Evolutionary conservation across 805 yeast species (phyloP).

Genomic region (Myxozyma monticola): DNA sequence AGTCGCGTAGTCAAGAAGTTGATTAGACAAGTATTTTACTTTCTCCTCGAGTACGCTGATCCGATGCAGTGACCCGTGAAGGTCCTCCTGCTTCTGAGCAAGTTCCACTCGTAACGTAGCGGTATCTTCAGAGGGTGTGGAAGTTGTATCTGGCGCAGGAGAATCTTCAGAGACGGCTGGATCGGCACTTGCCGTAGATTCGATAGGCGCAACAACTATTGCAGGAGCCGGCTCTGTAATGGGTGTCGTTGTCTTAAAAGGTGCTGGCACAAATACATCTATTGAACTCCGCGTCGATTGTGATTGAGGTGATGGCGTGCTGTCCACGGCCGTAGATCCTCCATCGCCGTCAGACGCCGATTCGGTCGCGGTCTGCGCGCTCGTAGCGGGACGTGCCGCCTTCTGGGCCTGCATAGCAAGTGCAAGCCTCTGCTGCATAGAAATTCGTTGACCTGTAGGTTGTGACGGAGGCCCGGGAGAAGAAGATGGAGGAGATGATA

Average conservation of each 20-base stretch:
- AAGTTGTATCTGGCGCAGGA: neutral
- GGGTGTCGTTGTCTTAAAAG: neutral
- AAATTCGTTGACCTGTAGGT: constrained; percentile 46
- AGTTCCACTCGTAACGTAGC: constrained; percentile 16
- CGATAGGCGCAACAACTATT: neutral
- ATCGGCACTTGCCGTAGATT: neutral
- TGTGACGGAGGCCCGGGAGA: neutral
- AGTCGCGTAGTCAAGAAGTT: constrained; percentile 24
- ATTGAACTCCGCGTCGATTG: too few species aligned
- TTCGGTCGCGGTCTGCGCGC: neutral
- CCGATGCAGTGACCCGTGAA: constrained; percentile 26
- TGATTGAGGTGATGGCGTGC: neutral
- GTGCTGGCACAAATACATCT: neutral
- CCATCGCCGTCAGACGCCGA: neutral
- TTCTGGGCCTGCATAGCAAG: constrained; percentile 28
- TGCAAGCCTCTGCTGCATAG: constrained; percentile 83
- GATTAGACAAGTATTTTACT: constrained; percentile 38
- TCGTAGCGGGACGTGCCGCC: constrained; percentile 3
- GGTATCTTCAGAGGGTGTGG: neutral
- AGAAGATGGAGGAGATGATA: neutral
- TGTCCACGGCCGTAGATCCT: neutral
- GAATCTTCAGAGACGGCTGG: neutral
- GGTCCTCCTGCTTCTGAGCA: constrained; percentile 19
- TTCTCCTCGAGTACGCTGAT: constrained; percentile 34
- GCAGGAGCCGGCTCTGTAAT: neutral